Evolutionary conservation across 176 grass and related monocot species (phyloP), one percentile per base, ranked within the genome.

Genomic region (Hordeum marinum): DNA sequence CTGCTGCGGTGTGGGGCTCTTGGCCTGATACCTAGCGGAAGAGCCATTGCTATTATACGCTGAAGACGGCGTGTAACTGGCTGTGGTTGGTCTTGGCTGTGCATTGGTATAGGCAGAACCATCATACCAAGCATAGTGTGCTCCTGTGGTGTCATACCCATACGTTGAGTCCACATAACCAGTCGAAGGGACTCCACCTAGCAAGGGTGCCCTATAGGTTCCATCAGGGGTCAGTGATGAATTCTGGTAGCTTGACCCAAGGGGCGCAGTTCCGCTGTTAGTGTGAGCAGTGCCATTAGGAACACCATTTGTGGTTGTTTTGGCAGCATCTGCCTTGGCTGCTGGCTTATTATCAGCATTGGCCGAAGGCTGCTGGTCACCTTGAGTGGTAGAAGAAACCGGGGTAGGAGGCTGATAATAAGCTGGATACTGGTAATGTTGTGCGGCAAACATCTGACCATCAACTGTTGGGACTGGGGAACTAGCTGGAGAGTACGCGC

Each of bases 391-490:
- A 48, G 92, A 81, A 65, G 87, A 81, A 57, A 89, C 78, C 7
- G 89, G 91, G 65, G 93, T 89, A 45, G 82, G 82, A 55, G 93
- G 91, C 86, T 94, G 89, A 80, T 63, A 95, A 85, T 95, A 95
- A 63, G 89, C 34, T 70, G 89, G 91, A 73, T 98, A 98, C 87
- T 95, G 93, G 67, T 98, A 95, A 75, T 90, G 90, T 75, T 95
- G 91, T 1, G 92, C 70, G 0, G 91, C 85, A 81, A 90, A 95
- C 80, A 92, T 89, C 77, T 98, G 93, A 32, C 93, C 93, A 50
- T 95, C 95, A 80, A 93, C 87, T 25, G 96, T 92, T 59, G 93
- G 96, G 68, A 89, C 91, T 64, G 96, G 91, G 63, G 96, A 95
- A 84, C 83, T 90, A n/a, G 93, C 94, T 78, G 96, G 91, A 52